Percentiles rank a stretch among this genome's conserved stretches.
phyloP scores from a whole-genome alignment of 2,329 filamentous ascomycete genomes.

The Cytospora mali region DNA sequence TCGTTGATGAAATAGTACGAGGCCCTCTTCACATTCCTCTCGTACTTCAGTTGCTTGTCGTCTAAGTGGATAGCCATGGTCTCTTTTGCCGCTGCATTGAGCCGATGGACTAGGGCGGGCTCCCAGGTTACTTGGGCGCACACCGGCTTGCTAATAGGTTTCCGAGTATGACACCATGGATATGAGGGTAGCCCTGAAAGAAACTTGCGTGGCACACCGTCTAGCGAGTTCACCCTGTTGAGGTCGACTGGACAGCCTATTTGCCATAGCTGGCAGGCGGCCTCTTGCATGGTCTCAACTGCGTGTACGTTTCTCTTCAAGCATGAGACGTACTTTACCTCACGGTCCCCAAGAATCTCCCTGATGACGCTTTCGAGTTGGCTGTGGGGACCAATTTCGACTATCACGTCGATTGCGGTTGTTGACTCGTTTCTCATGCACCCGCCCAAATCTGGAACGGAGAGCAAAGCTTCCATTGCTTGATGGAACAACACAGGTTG shows the following conservation, averaged over 20 bases:
- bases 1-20: conserved; percentile 23
- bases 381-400: conserved; percentile 37
- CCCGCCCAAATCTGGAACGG: not conserved
- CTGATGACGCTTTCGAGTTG: conserved; percentile 35
- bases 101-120: no score
- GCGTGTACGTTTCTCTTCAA: not conserved
- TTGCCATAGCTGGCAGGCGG: not conserved
- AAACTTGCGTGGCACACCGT: not conserved
- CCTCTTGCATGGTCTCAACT: conserved; percentile 14
- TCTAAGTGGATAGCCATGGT: no score
- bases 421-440: no score
- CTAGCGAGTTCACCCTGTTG: not conserved
- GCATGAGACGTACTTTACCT: not conserved
- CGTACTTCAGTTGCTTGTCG: no score
- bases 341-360: conserved; percentile 29
- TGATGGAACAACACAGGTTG: conserved; percentile 5
- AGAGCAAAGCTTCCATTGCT: conserved; percentile 17
- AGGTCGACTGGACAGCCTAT: conserved; percentile 9
- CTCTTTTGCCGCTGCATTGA: no score
- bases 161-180: no score
- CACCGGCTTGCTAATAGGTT: no score
- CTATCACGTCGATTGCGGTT: conserved; percentile 33
- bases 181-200: conserved; percentile 30
- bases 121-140: no score
- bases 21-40: no score